Base-by-base conservation (phyloP, 306 rosid species). In the Astragalus glycyphyllos region DNA sequence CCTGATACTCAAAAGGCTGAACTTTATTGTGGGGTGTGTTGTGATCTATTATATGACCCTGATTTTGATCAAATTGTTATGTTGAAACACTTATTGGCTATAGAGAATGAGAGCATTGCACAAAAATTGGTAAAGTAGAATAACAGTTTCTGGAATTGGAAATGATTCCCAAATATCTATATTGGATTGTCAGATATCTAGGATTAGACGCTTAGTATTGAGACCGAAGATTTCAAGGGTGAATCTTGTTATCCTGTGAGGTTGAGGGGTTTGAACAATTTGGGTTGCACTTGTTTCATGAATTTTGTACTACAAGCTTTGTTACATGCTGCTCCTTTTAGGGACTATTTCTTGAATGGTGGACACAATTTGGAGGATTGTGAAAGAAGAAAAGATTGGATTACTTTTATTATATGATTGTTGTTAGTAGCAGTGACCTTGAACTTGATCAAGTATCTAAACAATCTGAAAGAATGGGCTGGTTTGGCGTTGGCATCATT, bases 291-390 rank as follows among this genome's bases (percentile, higher is more conserved):
- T 66, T 90, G 96, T 73, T 92, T 90, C 79, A 86, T 92, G 98
- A 92, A 89, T 73, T 92, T 95, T 65, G 95, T 92, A 61, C 51
- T 92, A 87, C 98, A 89, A 77, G 98, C 87, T n/a, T 71, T 92
- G 61, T 54, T 89, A 16, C 91, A 88, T 71, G 88, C 92, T 4
- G 90, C 95, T 53, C 92, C 92, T 12, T 75, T 92, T 80, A 82
- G 86, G 76, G 84, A 82, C 76, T 86, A 90, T 77, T 90, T 92
- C 73, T 81, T 90, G 86, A 82, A 82, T 74, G 85, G 86, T 58
- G 96, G 84, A 54, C 96, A 90, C 83, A 50, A 63, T 80, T 78
- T 73, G 5, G 87, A 84, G 55, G 54, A 80, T 51, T 89, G 96
- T 87, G 71, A 70, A 45, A 86, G 76, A 69, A 81, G 82, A 66